Evolutionary conservation across 441 rosid genomes (phyloP).

Genomic region (Iberis amara): DNA sequence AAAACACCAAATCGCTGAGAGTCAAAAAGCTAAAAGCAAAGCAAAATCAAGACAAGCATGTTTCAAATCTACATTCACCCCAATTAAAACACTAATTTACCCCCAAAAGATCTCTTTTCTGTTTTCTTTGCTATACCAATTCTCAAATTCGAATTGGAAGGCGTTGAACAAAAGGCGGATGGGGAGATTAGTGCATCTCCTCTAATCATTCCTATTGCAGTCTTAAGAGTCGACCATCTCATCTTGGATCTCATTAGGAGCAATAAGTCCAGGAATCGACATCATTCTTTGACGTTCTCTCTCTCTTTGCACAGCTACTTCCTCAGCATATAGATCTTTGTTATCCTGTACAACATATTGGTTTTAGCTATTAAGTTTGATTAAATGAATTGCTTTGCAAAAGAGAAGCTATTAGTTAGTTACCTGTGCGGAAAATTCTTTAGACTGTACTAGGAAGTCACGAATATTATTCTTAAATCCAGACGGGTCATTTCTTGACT

Average conservation of each 20-base stretch:
- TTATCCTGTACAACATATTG: conserved; percentile 50
- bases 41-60: too few species aligned
- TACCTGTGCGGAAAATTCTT: conserved; percentile 49
- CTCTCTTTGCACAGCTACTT: conserved; percentile 78
- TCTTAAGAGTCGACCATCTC: conserved; percentile 69
- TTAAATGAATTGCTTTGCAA: background rate
- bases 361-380: background rate
- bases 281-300: conserved; percentile 83
- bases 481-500: conserved; percentile 59
- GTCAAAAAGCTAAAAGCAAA: too few species aligned
- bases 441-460: conserved; percentile 81
- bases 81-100: too few species aligned
- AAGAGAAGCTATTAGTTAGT: background rate
- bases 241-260: conserved; percentile 85
- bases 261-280: conserved; percentile 81
- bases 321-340: conserved; percentile 87
- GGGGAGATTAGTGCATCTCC: too few species aligned
- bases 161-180: too few species aligned
- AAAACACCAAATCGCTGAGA: too few species aligned
- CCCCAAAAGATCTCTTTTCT: too few species aligned
- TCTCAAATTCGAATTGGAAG: too few species aligned
- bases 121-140: too few species aligned
- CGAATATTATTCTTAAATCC: conserved; percentile 71
- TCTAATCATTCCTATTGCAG: too few species aligned
- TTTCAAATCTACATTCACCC: too few species aligned